Conservation (phyloP, 768 basidiomycete genomes). For the Boletus barrowsii region DNA sequence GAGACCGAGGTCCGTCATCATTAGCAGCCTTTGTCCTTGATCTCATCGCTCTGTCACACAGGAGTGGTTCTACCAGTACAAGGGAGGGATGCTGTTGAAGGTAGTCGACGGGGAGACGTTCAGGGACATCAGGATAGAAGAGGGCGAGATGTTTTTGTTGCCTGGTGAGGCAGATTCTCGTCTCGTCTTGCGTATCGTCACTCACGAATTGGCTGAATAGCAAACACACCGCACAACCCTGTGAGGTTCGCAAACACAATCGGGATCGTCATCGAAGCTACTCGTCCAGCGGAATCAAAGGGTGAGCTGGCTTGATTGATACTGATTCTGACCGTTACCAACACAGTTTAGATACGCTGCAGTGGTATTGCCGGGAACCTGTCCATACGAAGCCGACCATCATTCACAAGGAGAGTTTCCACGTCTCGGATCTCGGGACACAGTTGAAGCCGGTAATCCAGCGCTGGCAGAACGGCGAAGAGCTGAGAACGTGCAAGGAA, state of each 20-base stretch:
- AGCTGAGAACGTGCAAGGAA: conserved; percentile 61
- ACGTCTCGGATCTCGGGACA: conserved; percentile 86
- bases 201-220: conserved; percentile 38
- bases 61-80: conserved; percentile 99
- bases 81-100: conserved; percentile 87
- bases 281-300: conserved; percentile 67
- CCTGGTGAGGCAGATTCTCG: conserved; percentile 56
- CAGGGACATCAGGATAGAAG: conserved; percentile 83
- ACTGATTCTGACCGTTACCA: not conserved
- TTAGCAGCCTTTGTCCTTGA: not conserved
- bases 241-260: conserved; percentile 88
- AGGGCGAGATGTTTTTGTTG: conserved; percentile 95
- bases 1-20: conserved; percentile 72
- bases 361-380: conserved; percentile 83
- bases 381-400: conserved; percentile 65
- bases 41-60: conserved; percentile 22
- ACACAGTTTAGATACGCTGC: conserved; percentile 66
- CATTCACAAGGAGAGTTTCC: conserved; percentile 81
- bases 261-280: conserved; percentile 87
- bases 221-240: conserved; percentile 95
- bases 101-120: conserved; percentile 80
- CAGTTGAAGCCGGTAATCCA: conserved; percentile 92
- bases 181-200: not conserved
- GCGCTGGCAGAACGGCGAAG: conserved; percentile 69
- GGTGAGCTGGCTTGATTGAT: conserved; percentile 45